These are phyloP conservation scores for Suillus alpinus DNA, from an alignment of 768 basidiomycete genomes.

Conservation along the genomic window DNA sequence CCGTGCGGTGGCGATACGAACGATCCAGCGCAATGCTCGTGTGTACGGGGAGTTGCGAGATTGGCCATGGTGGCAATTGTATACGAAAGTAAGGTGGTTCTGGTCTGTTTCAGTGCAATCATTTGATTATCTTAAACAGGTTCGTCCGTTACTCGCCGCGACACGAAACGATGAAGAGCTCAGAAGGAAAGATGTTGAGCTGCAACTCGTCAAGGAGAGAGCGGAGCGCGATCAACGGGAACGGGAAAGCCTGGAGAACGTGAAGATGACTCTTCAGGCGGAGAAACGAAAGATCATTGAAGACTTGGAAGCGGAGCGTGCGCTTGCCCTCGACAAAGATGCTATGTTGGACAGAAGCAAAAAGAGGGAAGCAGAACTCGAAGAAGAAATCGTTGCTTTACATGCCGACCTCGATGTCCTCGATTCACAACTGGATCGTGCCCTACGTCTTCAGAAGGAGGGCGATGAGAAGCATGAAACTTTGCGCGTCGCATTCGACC, in stretches of 20 bases:
- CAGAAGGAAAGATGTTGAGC: constrained; percentile 80
- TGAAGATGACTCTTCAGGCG: constrained; percentile 79
- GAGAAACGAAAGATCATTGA: constrained; percentile 83
- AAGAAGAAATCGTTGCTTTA: constrained; percentile 78
- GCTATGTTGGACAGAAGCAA: constrained; percentile 78
- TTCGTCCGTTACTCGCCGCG: constrained; percentile 89
- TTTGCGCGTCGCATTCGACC: constrained; percentile 70
- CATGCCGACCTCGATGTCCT: constrained; percentile 82
- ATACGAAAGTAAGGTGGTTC: constrained; percentile 68
- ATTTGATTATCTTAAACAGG: constrained; percentile 38
- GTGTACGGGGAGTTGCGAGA: constrained; percentile 87
- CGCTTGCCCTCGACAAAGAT: constrained; percentile 80
- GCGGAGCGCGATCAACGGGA: constrained; percentile 87
- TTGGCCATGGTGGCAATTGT: constrained; percentile 99
- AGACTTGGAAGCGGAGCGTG: constrained; percentile 79
- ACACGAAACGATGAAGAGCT: constrained; percentile 92
- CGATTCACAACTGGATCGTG: constrained; percentile 82
- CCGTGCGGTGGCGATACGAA: constrained; percentile 85
- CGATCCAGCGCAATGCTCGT: constrained; percentile 91
- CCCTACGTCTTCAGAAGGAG: constrained; percentile 73
- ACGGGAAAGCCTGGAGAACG: constrained; percentile 68
- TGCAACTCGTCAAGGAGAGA: constrained; percentile 74
- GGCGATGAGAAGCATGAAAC: constrained; percentile 76
- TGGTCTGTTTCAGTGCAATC: constrained; percentile 3
- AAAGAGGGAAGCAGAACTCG: constrained; percentile 77